phyloP scores from a whole-genome alignment of 495 filamentous ascomycete genomes.

The Delitschia confertaspora region DNA sequence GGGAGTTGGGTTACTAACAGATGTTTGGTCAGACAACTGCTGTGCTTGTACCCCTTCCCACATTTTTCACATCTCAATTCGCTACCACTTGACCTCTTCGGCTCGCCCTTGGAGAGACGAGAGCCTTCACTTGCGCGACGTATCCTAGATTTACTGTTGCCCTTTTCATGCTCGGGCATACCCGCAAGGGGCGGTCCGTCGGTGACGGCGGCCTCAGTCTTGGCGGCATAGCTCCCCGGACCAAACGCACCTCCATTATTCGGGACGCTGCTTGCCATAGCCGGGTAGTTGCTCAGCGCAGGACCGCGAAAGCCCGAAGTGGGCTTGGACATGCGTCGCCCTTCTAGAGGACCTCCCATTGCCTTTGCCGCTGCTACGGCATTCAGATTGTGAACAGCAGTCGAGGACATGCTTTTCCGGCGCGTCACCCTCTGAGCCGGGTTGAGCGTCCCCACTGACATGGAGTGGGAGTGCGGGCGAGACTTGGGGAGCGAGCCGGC shows the following conservation, averaged over 20 bases:
- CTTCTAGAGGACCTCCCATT: constrained; percentile 36
- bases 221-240: constrained; percentile 21
- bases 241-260: constrained; percentile 29
- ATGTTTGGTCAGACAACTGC: constrained; percentile 99
- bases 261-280: constrained; percentile 35
- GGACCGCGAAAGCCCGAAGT: constrained; percentile 26
- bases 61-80: constrained; percentile 96
- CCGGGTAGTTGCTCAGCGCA: constrained; percentile 22
- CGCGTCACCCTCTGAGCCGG: constrained; percentile 77
- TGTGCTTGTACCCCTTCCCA: constrained; percentile 99
- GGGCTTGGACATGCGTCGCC: constrained; percentile 34
- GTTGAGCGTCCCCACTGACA: constrained; percentile 71
- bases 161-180: constrained; percentile 32
- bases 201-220: constrained; percentile 38
- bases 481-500: constrained; percentile 39
- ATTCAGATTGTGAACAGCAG: constrained; percentile 62
- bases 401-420: constrained; percentile 84
- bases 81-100: constrained; percentile 61
- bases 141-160: constrained; percentile 54
- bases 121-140: constrained; percentile 82
- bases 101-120: constrained; percentile 63
- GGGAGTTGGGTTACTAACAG: constrained; percentile 72
- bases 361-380: constrained; percentile 60
- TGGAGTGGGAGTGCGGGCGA: constrained; percentile 74
- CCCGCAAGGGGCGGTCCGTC: constrained; percentile 37